Percentiles rank a stretch among this genome's conserved stretches.
Evolutionary conservation across 805 yeast genomes (phyloP).

Genomic region (Wickerhamia fluorescens): DNA sequence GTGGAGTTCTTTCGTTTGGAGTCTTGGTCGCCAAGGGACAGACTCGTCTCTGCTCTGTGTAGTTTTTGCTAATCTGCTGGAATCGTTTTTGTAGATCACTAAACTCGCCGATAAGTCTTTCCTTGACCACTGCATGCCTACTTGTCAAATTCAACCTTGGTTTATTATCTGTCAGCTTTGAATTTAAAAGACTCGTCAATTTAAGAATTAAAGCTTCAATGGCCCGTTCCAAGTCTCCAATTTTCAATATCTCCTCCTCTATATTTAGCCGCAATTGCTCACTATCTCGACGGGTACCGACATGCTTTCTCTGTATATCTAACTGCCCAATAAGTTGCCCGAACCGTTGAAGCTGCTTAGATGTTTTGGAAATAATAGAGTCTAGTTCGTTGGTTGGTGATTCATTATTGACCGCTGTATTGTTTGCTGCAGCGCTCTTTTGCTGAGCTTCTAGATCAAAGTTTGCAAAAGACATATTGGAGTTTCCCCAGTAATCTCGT

Average conservation of each 20-base stretch:
- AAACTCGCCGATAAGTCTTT: conserved; percentile 52
- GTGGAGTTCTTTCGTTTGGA: conserved; percentile 2
- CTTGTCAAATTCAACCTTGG: conserved; percentile 26
- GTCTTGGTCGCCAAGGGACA: conserved; percentile 12
- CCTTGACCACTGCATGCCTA: conserved; percentile 38
- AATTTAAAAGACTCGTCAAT: conserved; percentile 4
- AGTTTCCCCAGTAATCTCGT: too few relatives aligned
- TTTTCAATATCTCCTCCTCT: conserved; percentile 28
- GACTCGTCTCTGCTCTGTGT: conserved; percentile 40
- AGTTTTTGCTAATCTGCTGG: conserved; percentile 37
- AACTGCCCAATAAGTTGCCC: conserved; percentile 44
- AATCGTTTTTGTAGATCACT: conserved; percentile 41
- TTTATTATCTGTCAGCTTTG: conserved; percentile 3
- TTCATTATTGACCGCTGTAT: conserved; percentile 5
- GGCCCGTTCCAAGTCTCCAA: conserved; percentile 22
- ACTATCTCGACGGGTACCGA: conserved; percentile 50
- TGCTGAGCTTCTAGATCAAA: conserved; percentile 46
- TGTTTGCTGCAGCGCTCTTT: too few relatives aligned
- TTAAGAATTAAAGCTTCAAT: conserved; percentile 26
- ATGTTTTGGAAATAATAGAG: conserved; percentile 25
- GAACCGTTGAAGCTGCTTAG: conserved; percentile 38
- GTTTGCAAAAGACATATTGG: conserved; percentile 47
- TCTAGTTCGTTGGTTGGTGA: conserved; percentile 22
- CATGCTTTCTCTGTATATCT: conserved; percentile 40
- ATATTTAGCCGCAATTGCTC: conserved; percentile 23